A percentile compares a stretch with the other conserved stretches of the same genome.
phyloP scores from a whole-genome alignment of 306 rosid genomes.

The Glycine latifolia region DNA sequence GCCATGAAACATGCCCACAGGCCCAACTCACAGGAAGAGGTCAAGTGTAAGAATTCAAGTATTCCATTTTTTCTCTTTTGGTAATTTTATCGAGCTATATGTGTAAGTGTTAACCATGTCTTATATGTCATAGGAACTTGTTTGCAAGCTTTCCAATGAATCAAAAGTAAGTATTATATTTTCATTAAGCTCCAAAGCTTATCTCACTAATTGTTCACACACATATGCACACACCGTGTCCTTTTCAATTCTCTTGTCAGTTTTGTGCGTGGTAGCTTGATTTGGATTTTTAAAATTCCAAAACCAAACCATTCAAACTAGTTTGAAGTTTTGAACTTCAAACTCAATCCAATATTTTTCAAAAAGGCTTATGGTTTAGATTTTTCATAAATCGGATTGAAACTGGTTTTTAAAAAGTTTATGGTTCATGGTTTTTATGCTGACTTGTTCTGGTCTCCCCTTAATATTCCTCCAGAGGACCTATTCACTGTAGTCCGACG shows the following conservation, averaged over 20 bases:
- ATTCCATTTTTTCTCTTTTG: neutral
- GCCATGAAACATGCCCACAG: conserved; percentile 5
- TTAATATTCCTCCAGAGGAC: too few relatives aligned
- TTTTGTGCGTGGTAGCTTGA: neutral
- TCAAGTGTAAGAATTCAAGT: conserved; percentile 51
- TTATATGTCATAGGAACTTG: conserved; percentile 55
- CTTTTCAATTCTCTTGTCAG: neutral
- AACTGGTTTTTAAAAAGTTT: too few relatives aligned
- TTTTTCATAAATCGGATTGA: too few relatives aligned
- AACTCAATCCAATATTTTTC: too few relatives aligned
- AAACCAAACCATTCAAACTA: too few relatives aligned
- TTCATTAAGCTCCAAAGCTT: neutral
- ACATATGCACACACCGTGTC: neutral
- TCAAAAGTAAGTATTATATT: conserved; percentile 57
- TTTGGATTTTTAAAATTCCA: too few relatives aligned
- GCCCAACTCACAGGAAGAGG: too few relatives aligned
- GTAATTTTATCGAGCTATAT: neutral
- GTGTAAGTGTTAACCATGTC: neutral
- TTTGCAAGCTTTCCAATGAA: conserved; percentile 55
- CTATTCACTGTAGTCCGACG: too few relatives aligned
- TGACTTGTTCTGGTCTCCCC: too few relatives aligned
- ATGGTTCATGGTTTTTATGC: too few relatives aligned
- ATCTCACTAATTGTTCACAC: neutral
- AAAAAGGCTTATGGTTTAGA: too few relatives aligned
- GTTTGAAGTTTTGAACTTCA: too few relatives aligned